These are phyloP conservation scores for Mortierella sp. DNA, from an alignment of 371 early-diverging fungal species.

Conservation along the genomic window DNA sequence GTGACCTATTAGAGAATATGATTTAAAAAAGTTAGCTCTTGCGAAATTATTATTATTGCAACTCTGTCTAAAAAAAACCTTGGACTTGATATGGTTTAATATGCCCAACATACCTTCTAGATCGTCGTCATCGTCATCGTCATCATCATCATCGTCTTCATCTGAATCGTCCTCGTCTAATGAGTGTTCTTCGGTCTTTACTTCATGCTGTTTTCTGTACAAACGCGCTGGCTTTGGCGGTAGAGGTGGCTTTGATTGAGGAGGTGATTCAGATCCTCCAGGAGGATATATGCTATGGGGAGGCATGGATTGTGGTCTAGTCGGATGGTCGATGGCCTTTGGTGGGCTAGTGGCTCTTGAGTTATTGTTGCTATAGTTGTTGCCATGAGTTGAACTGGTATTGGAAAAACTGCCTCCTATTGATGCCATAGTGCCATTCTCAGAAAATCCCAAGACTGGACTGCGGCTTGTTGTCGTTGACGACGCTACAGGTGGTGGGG, in stretches of 20 bases:
- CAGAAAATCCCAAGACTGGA: constrained; percentile 32
- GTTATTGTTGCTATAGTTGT: background rate
- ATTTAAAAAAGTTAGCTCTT: background rate
- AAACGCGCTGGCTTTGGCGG: constrained; percentile 53
- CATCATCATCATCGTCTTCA: constrained; percentile 34
- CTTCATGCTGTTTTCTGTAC: constrained; percentile 32
- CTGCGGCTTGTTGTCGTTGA: constrained; percentile 27
- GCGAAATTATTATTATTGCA: background rate
- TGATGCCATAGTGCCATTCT: constrained; percentile 30
- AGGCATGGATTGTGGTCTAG: constrained; percentile 35
- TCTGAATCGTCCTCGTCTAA: constrained; percentile 44
- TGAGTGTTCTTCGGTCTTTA: constrained; percentile 25
- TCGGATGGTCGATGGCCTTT: constrained; percentile 13
- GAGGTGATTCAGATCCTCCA: constrained; percentile 29
- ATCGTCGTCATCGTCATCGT: constrained; percentile 28
- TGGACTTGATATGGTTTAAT: background rate
- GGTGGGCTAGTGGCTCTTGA: background rate
- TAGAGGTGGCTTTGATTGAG: constrained; percentile 42
- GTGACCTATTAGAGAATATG: background rate
- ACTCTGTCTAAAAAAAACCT: background rate
- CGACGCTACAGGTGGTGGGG: constrained; percentile 26
- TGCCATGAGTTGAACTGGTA: background rate
- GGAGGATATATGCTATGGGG: constrained; percentile 3
- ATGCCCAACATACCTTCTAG: constrained; percentile 24
- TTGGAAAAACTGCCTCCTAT: constrained; percentile 10